Conservation (phyloP, 768 basidiomycete species). For the Auriscalpium microsporum region DNA sequence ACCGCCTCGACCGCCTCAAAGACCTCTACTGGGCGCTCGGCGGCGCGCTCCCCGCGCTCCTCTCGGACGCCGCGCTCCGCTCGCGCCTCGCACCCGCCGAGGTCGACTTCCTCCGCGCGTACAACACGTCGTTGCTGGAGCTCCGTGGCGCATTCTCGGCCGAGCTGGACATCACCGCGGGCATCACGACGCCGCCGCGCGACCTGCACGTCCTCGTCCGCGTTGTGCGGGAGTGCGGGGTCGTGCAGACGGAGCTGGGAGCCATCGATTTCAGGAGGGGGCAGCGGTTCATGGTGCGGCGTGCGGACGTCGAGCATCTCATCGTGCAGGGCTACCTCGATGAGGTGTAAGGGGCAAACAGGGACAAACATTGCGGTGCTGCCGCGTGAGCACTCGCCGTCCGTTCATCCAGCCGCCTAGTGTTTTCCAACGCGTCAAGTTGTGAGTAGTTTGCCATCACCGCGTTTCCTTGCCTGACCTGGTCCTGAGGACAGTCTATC, state of each 20-base stretch:
- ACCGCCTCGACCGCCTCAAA: conserved; percentile 74
- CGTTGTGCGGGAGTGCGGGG: conserved; percentile 84
- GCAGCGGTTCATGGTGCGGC: conserved; percentile 79
- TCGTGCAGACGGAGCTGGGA: conserved; percentile 87
- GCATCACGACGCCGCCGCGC: conserved; percentile 76
- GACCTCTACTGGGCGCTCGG: conserved; percentile 88
- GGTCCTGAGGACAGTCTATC: too few species aligned
- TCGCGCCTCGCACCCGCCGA: conserved; percentile 72
- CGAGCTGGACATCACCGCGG: conserved; percentile 80
- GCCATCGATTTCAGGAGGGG: conserved; percentile 87
- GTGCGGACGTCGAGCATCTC: conserved; percentile 88
- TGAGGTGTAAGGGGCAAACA: conserved; percentile 43
- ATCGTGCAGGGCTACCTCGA: conserved; percentile 92
- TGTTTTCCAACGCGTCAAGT: too few species aligned
- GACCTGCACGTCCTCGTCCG: conserved; percentile 84
- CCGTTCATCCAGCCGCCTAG: too few species aligned
- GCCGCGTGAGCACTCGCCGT: too few species aligned
- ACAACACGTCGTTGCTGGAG: conserved; percentile 72
- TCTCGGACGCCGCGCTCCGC: conserved; percentile 59
- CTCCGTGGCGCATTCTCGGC: conserved; percentile 80
- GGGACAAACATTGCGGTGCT: too few species aligned
- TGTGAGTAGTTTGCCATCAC: too few species aligned
- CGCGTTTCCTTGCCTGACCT: too few species aligned
- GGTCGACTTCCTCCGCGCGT: conserved; percentile 77
- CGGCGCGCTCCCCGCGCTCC: conserved; percentile 78